These are phyloP conservation scores for Tarenaya hassleriana DNA, from an alignment of 345 rosid species.

Conservation along the genomic window DNA sequence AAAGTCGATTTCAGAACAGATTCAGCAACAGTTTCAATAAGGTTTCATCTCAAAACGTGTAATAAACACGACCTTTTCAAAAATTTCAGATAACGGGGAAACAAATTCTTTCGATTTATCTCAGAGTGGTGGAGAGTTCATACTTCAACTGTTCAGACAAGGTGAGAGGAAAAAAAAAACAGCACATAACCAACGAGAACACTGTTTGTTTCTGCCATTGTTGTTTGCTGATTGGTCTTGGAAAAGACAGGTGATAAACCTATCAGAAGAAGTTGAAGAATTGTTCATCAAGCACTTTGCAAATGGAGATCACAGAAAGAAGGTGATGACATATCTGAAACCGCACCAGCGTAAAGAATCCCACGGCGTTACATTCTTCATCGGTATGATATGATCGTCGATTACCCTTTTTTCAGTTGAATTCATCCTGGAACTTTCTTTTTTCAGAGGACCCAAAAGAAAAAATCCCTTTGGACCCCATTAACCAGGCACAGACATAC, in stretches of 20 bases:
- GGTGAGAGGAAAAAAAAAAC: conserved; percentile 38
- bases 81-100: conserved; percentile 66
- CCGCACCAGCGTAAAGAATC: conserved; percentile 81
- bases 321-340: conserved; percentile 83
- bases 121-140: conserved; percentile 89
- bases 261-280: conserved; percentile 86
- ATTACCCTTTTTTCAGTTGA: conserved; percentile 13
- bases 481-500: conserved; percentile 18
- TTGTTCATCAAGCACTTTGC: conserved; percentile 78
- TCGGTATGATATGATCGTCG: conserved; percentile 51
- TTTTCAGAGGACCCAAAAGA: conserved; percentile 12
- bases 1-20: conserved; percentile 1
- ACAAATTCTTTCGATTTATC: conserved; percentile 82
- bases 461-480: conserved; percentile 27
- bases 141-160: conserved; percentile 90
- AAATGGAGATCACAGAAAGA: conserved; percentile 73
- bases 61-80: background rate
- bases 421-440: too few relatives aligned
- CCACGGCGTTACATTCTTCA: conserved; percentile 80
- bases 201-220: background rate
- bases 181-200: background rate
- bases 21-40: background rate
- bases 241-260: conserved; percentile 70
- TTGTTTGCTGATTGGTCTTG: conserved; percentile 23
- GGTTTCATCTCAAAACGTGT: background rate